These are phyloP conservation scores for Oryza meridionalis DNA, from an alignment of 176 grass and related monocot genomes.

Conservation along the genomic window DNA sequence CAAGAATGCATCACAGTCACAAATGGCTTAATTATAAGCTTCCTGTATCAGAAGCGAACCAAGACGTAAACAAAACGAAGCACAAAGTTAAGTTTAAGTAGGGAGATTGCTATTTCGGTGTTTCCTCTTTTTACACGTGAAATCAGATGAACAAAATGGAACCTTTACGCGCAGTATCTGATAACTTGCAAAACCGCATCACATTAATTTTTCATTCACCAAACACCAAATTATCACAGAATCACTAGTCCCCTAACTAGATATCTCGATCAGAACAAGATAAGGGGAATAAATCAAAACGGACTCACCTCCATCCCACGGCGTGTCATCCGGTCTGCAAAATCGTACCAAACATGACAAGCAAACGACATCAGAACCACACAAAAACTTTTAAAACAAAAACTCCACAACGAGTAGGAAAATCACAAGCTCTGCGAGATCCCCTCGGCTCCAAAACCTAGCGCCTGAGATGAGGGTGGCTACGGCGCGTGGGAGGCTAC, in stretches of 20 bases:
- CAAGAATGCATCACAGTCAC: neutral
- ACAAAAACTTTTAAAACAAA: neutral
- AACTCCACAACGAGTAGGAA: neutral
- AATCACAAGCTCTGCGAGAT: constrained; percentile 16
- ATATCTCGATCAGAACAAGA: constrained; percentile 2
- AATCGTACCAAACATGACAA: constrained; percentile 32
- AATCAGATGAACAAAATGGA: neutral
- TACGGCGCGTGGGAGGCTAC: neutral
- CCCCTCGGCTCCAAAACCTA: neutral
- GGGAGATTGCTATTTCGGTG: neutral
- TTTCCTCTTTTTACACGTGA: neutral
- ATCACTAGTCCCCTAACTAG: neutral
- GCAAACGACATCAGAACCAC: neutral
- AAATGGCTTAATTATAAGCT: neutral
- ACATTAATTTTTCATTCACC: neutral
- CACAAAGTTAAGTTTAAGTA: neutral
- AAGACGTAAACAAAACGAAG: neutral
- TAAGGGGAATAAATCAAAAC: neutral
- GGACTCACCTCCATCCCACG: constrained; percentile 86
- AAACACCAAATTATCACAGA: neutral
- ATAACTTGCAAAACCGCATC: neutral
- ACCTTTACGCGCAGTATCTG: neutral
- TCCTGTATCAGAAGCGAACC: neutral
- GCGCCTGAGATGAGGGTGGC: neutral
- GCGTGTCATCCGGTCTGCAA: constrained; percentile 84